Evolutionary conservation across 805 yeast species (phyloP).

Genomic region (Saccharomycopsis javanensis): DNA sequence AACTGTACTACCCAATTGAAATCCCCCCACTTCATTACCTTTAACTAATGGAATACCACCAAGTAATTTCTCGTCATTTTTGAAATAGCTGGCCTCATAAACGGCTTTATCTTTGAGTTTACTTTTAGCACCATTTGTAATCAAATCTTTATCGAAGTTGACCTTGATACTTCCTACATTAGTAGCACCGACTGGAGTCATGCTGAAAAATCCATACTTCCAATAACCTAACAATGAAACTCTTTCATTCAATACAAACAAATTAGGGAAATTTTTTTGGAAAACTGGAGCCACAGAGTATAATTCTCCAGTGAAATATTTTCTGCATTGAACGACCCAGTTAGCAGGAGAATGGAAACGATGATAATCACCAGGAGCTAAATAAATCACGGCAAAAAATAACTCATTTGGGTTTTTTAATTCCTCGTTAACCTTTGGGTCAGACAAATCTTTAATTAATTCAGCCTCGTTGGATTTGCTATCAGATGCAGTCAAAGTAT

Average conservation of each 20-base stretch:
- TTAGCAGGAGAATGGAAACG: conserved; percentile 92
- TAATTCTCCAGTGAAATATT: conserved; percentile 93
- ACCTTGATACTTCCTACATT: conserved; percentile 92
- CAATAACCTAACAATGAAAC: conserved; percentile 93
- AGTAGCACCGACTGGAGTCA: conserved; percentile 99
- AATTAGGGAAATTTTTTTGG: conserved; percentile 75
- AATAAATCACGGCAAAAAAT: conserved; percentile 82
- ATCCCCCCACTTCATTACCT: conserved; percentile 97
- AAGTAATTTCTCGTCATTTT: conserved; percentile 57
- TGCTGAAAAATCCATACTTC: conserved; percentile 94
- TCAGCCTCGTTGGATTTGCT: conserved; percentile 3
- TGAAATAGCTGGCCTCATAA: conserved; percentile 83
- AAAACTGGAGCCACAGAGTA: conserved; percentile 87
- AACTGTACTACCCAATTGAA: conserved; percentile 92
- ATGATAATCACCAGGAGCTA: conserved; percentile 98
- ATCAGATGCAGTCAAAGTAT: conserved; percentile 16
- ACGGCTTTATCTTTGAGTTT: conserved; percentile 65
- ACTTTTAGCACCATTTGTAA: conserved; percentile 68
- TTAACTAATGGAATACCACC: conserved; percentile 84
- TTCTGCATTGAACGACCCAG: conserved; percentile 90
- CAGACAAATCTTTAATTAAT: conserved; percentile 4
- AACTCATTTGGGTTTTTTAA: conserved; percentile 37
- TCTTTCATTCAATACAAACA: conserved; percentile 88
- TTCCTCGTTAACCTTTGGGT: conserved; percentile 21
- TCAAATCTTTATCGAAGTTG: conserved; percentile 82